A percentile compares a stretch with the other conserved stretches of the same genome.
These are phyloP conservation scores for Magnaporthales sp. DNA, from an alignment of 2,329 filamentous ascomycete genomes.

Conservation along the genomic window DNA sequence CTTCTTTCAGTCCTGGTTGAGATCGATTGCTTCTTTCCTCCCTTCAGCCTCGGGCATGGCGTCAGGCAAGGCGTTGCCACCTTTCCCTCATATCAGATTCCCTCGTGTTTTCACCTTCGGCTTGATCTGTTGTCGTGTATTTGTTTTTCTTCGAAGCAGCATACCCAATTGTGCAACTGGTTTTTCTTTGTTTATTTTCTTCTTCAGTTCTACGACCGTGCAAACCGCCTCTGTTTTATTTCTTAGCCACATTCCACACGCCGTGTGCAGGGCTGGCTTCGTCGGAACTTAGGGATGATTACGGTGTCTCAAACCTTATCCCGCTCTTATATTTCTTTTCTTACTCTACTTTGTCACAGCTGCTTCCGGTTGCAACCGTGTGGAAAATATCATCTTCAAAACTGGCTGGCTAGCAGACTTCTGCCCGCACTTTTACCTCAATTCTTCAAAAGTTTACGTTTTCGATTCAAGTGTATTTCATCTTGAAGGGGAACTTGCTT, in stretches of 20 bases:
- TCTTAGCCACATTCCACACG: neutral
- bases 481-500: neutral
- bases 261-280: neutral
- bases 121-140: neutral
- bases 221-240: neutral
- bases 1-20: neutral
- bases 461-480: neutral
- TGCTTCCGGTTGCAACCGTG: neutral
- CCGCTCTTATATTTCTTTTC: neutral
- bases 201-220: neutral
- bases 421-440: neutral
- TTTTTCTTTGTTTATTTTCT: neutral
- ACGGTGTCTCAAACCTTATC: neutral
- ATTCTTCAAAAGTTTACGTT: too few relatives aligned
- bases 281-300: neutral
- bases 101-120: neutral
- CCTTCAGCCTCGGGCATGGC: neutral
- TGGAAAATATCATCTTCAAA: neutral
- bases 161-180: neutral
- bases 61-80: neutral
- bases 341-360: neutral
- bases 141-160: neutral
- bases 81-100: neutral
- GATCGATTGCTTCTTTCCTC: neutral
- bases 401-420: neutral